A percentile compares a stretch with the other conserved stretches of the same genome.
Evolutionary conservation across 805 yeast species (phyloP).

Genomic region (Spathaspora sp.): DNA sequence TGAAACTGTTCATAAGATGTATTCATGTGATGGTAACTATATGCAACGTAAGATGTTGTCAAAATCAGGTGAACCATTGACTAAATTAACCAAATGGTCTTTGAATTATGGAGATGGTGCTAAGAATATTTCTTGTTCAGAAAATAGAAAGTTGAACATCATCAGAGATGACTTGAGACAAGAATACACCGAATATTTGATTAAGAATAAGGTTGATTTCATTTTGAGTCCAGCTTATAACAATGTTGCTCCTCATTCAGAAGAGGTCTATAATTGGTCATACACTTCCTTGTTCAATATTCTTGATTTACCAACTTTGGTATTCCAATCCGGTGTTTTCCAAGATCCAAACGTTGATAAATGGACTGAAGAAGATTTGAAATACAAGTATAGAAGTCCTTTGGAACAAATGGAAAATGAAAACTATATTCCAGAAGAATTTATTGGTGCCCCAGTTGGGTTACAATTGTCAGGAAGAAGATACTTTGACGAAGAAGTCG

Average conservation of each 20-base stretch:
- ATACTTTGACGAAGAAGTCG: conserved; percentile 55
- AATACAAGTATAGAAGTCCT: conserved; percentile 39
- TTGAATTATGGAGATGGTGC: conserved; percentile 59
- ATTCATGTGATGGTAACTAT: conserved; percentile 65
- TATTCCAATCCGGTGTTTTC: conserved; percentile 57
- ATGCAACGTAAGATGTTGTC: conserved; percentile 49
- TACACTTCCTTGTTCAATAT: conserved; percentile 74
- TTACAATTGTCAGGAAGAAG: conserved; percentile 53
- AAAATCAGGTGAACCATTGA: conserved; percentile 67
- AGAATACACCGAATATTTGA: conserved; percentile 51
- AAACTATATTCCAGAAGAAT: conserved; percentile 44
- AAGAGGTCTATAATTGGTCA: conserved; percentile 69
- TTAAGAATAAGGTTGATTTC: conserved; percentile 56
- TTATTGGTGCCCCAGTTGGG: conserved; percentile 52
- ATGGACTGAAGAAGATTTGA: conserved; percentile 33
- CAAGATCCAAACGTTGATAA: conserved; percentile 55
- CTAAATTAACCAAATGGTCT: conserved; percentile 60
- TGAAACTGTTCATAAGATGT: conserved; percentile 55
- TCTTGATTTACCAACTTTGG: conserved; percentile 66
- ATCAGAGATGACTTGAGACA: conserved; percentile 58
- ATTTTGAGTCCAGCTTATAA: conserved; percentile 65
- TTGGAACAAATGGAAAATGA: conserved; percentile 48
- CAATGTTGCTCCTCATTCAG: conserved; percentile 69
- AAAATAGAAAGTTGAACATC: conserved; percentile 51
- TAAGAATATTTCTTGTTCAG: conserved; percentile 40